These are phyloP conservation scores for Penicillium sp. DNA, from an alignment of 2,329 filamentous ascomycete species.

Conservation along the genomic window DNA sequence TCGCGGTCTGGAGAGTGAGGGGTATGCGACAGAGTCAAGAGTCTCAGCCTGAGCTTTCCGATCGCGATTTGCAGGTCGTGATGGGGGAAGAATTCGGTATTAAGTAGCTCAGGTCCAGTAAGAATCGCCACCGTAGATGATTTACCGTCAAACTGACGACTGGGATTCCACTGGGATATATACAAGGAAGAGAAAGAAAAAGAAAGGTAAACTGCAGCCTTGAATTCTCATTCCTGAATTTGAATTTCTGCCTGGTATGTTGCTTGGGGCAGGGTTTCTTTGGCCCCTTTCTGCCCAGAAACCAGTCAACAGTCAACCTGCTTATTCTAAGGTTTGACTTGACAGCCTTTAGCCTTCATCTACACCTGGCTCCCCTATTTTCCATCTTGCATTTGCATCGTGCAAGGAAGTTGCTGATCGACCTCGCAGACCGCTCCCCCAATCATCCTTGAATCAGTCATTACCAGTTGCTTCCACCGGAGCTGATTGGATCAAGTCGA, in stretches of 20 bases:
- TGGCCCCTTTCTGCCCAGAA: constrained; percentile 3
- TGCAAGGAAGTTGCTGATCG: neutral
- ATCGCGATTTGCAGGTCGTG: neutral
- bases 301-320: neutral
- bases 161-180: neutral
- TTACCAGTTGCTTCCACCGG: neutral
- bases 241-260: constrained; percentile 7
- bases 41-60: too few relatives aligned
- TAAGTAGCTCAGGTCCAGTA: constrained; percentile 2
- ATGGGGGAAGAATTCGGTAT: neutral
- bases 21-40: neutral
- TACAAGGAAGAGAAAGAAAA: neutral
- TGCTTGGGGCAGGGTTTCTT: neutral
- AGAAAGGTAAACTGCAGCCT: neutral
- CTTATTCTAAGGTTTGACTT: neutral
- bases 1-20: neutral
- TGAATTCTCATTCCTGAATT: constrained; percentile 1
- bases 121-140: constrained; percentile 3
- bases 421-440: neutral
- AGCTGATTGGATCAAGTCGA: constrained; percentile 8
- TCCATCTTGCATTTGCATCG: neutral
- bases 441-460: neutral
- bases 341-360: neutral
- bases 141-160: neutral
- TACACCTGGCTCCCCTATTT: neutral